Base-by-base conservation (phyloP, 139 green algal genomes). In the Eudorina sp. region DNA sequence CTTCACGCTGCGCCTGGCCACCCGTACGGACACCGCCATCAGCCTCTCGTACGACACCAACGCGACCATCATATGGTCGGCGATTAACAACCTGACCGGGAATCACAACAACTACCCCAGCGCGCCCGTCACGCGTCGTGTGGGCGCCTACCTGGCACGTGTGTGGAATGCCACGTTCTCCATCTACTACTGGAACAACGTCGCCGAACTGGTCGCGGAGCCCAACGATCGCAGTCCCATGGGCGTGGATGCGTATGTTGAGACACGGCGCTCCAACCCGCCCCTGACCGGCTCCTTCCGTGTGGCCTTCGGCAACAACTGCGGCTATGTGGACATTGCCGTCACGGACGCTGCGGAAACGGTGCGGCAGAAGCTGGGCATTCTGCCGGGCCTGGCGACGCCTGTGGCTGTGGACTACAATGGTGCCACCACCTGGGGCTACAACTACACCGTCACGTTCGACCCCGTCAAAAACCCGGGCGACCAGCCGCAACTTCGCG, bases 401-500 rank as follows among this genome's bases (percentile, higher is more conserved):
- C 86, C 76, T 41, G 76, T 40, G 18, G 41, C 38, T 19, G 83
- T 88, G 13, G 36, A 31, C 68, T 14, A 73, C 27, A n/a, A 25
- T 27, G 85, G 85, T 31, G 34, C 31, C 31, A 9, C 69, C 0
- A 29, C 19, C 53, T 29, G 25, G 4, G 78, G 70, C n/a, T 84
- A 74, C 62, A 70, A 29, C 2, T 68, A 75, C 36, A 75, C 27
- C 21, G 53, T 91, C 81, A 81, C 45, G 29, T 91, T 86, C 36
- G 73, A 91, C 58, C 73, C 88, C 3, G 11, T 86, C 29, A 16
- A 13, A 27, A 89, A 83, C 73, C 88, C 88, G 36, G 82, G 73
- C 16, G 51, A 91, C 62, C 72, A 86, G 81, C 88, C 88, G 7
- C 23, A 18, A 29, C 60, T 91, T 1, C 43, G 60, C 18, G 88